Evolutionary conservation across 805 yeast genomes (phyloP), one percentile per base, ranked within the genome.

Genomic region (Zygoascus ofunaensis): DNA sequence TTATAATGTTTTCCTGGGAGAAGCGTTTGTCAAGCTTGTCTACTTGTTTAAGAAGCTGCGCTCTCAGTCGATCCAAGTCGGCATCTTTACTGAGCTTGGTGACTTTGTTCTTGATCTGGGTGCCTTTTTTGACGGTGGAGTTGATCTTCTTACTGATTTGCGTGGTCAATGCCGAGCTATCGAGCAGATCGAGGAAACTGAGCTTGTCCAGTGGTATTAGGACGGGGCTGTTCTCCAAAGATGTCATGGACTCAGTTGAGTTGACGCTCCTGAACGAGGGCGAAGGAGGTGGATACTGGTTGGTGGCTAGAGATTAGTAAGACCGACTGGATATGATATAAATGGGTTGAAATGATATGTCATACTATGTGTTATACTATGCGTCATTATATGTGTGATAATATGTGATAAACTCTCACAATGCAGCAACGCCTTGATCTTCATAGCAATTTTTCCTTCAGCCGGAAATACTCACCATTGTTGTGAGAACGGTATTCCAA

Each of bases 151-250:
- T 55, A 26, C 61, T 39, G 28, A 51, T 47, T 34, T 55, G 53
- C 12, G 55, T 42, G 15, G 58, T 47, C 34, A 59, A 54, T 12
- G 65, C 53, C 32, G 60, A 50, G 34, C 62, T 50, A 42, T 59
- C 63, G 34, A 65, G 56, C 42, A 64, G 46, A 44, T 64, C 69
- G 28, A 63, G 44, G 35, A 56, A 54, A 20, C 64, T 54, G 4
- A 62, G 47, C 19, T 53, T 52, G 34, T 59, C 62, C 12, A 50
- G 42, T 18, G 58, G 57, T 14, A 52, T 54, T 24, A 42, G 37
- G 30, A 39, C 47, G 17, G 46, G 49, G 15, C 48, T 48, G 22
- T 43, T 51, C 18, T 49, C 48, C 22, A 51, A 34, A 15, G 54
- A 50, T 12, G 47, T 22, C 23, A 48, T 19, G 8, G 52, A 49